Percentiles rank a stretch among this genome's conserved stretches.
Conservation (phyloP, 2,329 filamentous ascomycete genomes). For the Hymenoscyphus repandus region DNA sequence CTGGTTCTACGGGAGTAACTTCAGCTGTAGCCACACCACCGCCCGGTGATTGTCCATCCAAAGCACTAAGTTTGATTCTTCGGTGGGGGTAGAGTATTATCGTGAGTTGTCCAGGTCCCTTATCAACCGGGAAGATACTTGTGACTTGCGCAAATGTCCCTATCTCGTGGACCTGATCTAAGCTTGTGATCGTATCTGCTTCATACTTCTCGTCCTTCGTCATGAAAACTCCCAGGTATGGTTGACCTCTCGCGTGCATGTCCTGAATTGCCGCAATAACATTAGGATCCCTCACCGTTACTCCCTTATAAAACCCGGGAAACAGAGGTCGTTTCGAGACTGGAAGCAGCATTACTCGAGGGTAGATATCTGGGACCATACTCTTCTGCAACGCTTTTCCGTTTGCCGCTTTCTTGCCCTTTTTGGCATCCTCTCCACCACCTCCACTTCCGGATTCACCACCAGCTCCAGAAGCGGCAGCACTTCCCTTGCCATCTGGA, state of each 20-base stretch:
- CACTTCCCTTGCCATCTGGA: constrained; percentile 26
- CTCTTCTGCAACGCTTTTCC: constrained; percentile 82
- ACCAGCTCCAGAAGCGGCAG: constrained; percentile 21
- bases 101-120: constrained; percentile 79
- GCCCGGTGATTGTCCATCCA: constrained; percentile 51
- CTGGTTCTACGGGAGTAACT: constrained; percentile 35
- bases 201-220: constrained; percentile 96
- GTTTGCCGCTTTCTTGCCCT: constrained; percentile 60
- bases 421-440: constrained; percentile 59
- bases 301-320: constrained; percentile 97
- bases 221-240: constrained; percentile 93
- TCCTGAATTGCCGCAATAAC: constrained; percentile 91
- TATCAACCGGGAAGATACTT: constrained; percentile 85
- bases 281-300: constrained; percentile 89
- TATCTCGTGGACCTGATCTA: constrained; percentile 89
- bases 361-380: constrained; percentile 88
- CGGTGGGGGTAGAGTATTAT: constrained; percentile 95
- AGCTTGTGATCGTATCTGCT: constrained; percentile 84
- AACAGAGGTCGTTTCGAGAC: constrained; percentile 92
- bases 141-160: constrained; percentile 98
- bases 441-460: constrained; percentile 37
- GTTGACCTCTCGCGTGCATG: constrained; percentile 94
- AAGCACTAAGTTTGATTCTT: constrained; percentile 80
- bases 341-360: constrained; percentile 94
- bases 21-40: constrained; percentile 41